A percentile compares a stretch with the other conserved stretches of the same genome.
phyloP scores from a whole-genome alignment of 768 basidiomycete genomes.

The Kwoniella dejecticola region DNA sequence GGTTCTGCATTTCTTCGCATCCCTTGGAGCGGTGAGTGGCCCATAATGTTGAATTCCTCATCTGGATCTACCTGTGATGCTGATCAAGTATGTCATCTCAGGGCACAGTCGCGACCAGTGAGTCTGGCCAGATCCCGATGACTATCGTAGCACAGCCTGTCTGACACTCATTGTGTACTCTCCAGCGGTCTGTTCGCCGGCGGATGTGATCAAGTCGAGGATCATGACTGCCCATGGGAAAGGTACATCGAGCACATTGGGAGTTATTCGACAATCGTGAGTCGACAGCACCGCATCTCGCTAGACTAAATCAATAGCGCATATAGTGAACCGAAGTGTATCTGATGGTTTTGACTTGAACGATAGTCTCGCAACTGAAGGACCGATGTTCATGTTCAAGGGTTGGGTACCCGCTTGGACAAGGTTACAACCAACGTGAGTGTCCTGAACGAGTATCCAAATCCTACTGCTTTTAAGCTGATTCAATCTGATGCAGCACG shows the following conservation, averaged over 20 bases:
- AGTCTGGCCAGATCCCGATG: slow-evolving; percentile 1
- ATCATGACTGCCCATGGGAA: slow-evolving; percentile 51
- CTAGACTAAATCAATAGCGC: too few relatives aligned
- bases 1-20: slow-evolving; percentile 77
- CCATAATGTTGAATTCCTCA: not conserved
- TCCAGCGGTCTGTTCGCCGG: slow-evolving; percentile 48
- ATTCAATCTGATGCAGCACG: slow-evolving; percentile 17
- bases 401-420: slow-evolving; percentile 53
- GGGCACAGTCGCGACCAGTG: slow-evolving; percentile 48
- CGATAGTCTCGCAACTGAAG: slow-evolving; percentile 40
- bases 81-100: too few relatives aligned
- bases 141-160: not conserved
- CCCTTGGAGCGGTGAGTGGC: slow-evolving; percentile 72
- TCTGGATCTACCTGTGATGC: too few relatives aligned
- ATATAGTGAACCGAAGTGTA: too few relatives aligned
- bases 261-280: slow-evolving; percentile 41
- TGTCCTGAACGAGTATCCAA: not conserved
- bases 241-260: slow-evolving; percentile 33
- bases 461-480: not conserved
- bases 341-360: too few relatives aligned
- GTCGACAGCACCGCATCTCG: not conserved
- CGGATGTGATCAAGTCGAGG: slow-evolving; percentile 49
- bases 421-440: slow-evolving; percentile 47
- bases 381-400: slow-evolving; percentile 50
- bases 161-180: not conserved